phyloP scores from a whole-genome alignment of 768 basidiomycete genomes.

The Lactarius hatsudake region DNA sequence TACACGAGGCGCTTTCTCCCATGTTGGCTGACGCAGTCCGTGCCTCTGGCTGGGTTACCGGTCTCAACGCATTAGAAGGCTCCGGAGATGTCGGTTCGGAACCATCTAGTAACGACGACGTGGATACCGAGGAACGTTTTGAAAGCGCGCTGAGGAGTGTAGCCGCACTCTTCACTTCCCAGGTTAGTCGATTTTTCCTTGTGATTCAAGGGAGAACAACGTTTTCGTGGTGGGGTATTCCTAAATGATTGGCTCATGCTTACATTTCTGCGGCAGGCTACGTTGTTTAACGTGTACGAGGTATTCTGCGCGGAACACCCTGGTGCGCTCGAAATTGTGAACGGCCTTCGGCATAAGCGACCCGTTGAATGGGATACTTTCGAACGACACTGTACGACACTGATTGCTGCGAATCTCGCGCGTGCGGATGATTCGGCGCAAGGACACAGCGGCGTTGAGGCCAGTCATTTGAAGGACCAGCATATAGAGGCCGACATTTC shows the following conservation, averaged over 20 bases:
- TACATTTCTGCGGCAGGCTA: constrained; percentile 47
- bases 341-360: constrained; percentile 59
- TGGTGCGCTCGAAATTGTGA: constrained; percentile 73
- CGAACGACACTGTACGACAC: constrained; percentile 70
- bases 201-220: neutral
- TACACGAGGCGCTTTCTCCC: constrained; percentile 66
- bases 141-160: constrained; percentile 19
- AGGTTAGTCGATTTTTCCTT: constrained; percentile 18
- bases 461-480: neutral
- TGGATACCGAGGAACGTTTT: constrained; percentile 15
- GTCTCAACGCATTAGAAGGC: constrained; percentile 10
- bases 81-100: constrained; percentile 9
- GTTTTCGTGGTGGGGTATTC: neutral
- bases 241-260: constrained; percentile 11
- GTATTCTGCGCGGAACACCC: constrained; percentile 84
- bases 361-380: constrained; percentile 79
- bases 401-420: constrained; percentile 40
- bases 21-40: constrained; percentile 50
- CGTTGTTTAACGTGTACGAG: constrained; percentile 76
- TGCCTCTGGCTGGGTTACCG: constrained; percentile 47
- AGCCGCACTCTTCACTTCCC: constrained; percentile 12
- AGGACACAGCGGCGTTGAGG: neutral
- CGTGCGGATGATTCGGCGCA: neutral
- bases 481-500: neutral
- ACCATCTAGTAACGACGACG: constrained; percentile 2